Evolutionary conservation across 2,329 filamentous ascomycete genomes (phyloP).

Genomic region (Aaosphaeria pasadenensis): DNA sequence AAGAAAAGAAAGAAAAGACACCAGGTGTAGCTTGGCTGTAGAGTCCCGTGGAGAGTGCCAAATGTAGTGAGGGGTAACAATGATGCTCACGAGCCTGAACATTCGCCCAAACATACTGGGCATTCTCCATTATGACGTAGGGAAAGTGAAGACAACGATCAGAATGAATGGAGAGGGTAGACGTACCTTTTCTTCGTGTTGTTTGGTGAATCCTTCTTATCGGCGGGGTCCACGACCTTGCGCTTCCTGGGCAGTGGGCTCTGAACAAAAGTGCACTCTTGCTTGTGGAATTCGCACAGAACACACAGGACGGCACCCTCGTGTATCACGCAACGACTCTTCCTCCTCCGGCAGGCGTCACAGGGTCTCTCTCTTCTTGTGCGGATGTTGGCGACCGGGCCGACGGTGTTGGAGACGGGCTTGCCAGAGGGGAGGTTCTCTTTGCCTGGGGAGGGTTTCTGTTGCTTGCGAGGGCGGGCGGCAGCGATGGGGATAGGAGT

Average conservation of each 20-base stretch:
- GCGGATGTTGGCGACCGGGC: slow-evolving; percentile 36
- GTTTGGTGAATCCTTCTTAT: slow-evolving; percentile 57
- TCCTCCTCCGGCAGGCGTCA: slow-evolving; percentile 71
- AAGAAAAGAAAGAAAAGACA: not conserved
- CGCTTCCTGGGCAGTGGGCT: slow-evolving; percentile 77
- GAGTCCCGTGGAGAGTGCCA: too few species aligned
- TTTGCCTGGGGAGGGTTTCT: slow-evolving; percentile 41
- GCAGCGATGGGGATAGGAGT: slow-evolving; percentile 45
- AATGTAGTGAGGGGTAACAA: too few species aligned
- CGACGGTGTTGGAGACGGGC: slow-evolving; percentile 29
- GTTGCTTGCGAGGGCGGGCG: slow-evolving; percentile 41
- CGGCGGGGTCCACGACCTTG: slow-evolving; percentile 65
- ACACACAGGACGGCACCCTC: slow-evolving; percentile 72
- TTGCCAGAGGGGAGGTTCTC: slow-evolving; percentile 42
- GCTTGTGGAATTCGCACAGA: slow-evolving; percentile 72
- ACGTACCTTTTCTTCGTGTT: slow-evolving; percentile 65
- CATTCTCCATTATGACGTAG: too few species aligned
- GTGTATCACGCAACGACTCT: slow-evolving; percentile 74
- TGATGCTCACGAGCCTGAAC: too few species aligned
- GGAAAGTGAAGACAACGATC: too few species aligned
- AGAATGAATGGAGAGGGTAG: not conserved
- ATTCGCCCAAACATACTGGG: too few species aligned
- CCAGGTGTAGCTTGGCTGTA: too few species aligned
- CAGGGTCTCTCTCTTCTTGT: slow-evolving; percentile 42
- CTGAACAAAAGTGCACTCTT: slow-evolving; percentile 75